Base-by-base conservation (phyloP, 2,329 filamentous ascomycete genomes). In the Fusarium hainanense region DNA sequence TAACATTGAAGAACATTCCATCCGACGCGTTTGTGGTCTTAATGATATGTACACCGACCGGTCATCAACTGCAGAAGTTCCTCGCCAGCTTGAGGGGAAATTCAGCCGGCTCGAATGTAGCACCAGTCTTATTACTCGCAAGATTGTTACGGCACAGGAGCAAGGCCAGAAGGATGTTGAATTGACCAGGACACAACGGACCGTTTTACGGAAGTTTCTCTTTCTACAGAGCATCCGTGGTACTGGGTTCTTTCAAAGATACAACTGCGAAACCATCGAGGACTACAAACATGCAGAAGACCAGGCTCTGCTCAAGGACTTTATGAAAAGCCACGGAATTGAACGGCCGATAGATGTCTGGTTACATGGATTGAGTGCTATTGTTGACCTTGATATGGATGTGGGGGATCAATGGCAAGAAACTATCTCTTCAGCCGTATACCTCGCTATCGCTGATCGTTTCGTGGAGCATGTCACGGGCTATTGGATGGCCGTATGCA, bases 31-130 rank as follows among this genome's bases (percentile, higher is more conserved):
- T 4, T 58, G 55, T 21, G 28, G 55, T 1, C 8, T 28, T 1
- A 2, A 28, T 2, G 40, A 55, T 18, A 58, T 58, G 21, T 55
- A 58, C n/a, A 58, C 28, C 1, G n/a, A 44, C 6, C 21, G 40
- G 6, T 18, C 25, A 12, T 4, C 7, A 0, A 3, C 8, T 0
- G 34, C 13, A 21, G 5, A 4, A 0, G 6, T 25, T 9, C 37
- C 55, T 23, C 28, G 21, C 0, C 13, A 34, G 1, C 9, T 54
- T 1, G 55, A 58, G 9, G 1, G 0, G 0, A 23, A 37, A 12
- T 43, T 54, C 0, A 16, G 37, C 11, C 20, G 3, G 2, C 11
- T 58, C 1, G 37, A 54, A 11, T 1, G n/a, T 1, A 7, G 20
- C 4, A 10, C n/a, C 2, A 43, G 48, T 6, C 1, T 0, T 0